Evolutionary conservation across 306 rosid genomes (phyloP).

Genomic region (Gastrolobium villosum): DNA sequence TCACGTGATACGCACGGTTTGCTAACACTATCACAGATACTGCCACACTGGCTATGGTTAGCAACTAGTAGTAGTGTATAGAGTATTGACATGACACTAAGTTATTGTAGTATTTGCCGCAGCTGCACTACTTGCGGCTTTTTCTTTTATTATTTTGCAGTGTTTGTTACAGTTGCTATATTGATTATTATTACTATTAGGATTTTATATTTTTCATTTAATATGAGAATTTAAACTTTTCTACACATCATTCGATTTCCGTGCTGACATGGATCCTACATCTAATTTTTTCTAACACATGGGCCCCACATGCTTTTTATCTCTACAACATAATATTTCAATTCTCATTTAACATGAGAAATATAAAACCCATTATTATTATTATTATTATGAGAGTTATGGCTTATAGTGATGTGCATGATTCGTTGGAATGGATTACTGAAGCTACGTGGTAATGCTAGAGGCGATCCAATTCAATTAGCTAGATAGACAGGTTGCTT

Average conservation of each 20-base stretch:
- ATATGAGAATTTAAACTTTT: too few species aligned
- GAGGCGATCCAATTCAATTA: background rate
- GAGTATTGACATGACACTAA: too few species aligned
- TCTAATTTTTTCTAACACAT: too few species aligned
- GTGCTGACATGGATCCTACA: too few species aligned
- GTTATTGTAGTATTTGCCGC: too few species aligned
- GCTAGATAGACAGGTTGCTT: background rate
- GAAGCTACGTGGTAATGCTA: background rate
- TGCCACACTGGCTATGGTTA: background rate
- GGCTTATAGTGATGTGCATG: background rate
- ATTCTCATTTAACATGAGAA: too few species aligned
- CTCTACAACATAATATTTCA: too few species aligned
- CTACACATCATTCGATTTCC: too few species aligned
- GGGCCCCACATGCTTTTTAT: too few species aligned
- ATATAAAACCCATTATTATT: too few species aligned
- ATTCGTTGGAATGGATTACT: background rate
- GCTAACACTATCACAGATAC: background rate
- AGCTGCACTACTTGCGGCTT: background rate
- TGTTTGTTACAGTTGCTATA: background rate
- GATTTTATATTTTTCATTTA: too few species aligned
- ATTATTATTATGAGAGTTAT: background rate
- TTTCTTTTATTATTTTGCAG: background rate
- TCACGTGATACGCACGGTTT: conserved; percentile 32
- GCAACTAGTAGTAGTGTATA: background rate
- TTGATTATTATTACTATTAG: too few species aligned